Base-by-base conservation (phyloP, 1,284 basidiomycete species). In the Vanrija sp. region DNA sequence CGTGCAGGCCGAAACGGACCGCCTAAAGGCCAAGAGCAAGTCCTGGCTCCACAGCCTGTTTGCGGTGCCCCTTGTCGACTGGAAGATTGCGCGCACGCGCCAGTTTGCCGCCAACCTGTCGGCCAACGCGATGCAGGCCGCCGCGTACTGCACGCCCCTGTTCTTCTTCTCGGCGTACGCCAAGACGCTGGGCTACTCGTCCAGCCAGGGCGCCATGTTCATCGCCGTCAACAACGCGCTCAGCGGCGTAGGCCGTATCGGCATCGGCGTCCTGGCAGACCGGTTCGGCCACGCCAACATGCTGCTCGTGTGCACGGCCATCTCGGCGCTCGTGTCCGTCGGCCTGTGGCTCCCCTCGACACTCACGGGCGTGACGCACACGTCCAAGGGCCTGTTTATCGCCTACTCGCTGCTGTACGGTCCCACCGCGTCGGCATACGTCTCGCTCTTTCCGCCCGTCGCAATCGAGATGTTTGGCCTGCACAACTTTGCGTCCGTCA, bases 281-380 rank as follows among this genome's bases (percentile, higher is more conserved):
- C 58, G 63, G 8, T 58, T 63, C 7, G 76, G 76, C 1, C 62
- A 62, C 18, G 63, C 75, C 56, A 75, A 77, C 64, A 66, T 68
- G 29, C 62, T 76, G 21, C 52, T 74, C 3, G 56, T 71, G 1
- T 65, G 66, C 16, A 69, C 71, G 0, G 50, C 60, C n/a, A 51
- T 69, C 18, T 66, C 65, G 1, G 66, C 68, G 5, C 45, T 72
- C 5, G 57, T 66, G 9, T 61, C 61, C 25, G 65, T 72, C 19
- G 57, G 48, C 8, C 60, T 71, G 29, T 71, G 68, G 67, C 51
- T 67, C 21, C 67, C 67, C 4, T 63, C 60, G 6, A 67, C 58
- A 18, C 38, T 65, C 14, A 12, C 46, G 4, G 5, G 28, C 15
- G 18, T 21, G 50, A 34, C 43, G 12, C 43, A 9, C 0, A 44